phyloP scores from a whole-genome alignment of 805 yeast genomes.

The Cyberlindnera saturnus region DNA sequence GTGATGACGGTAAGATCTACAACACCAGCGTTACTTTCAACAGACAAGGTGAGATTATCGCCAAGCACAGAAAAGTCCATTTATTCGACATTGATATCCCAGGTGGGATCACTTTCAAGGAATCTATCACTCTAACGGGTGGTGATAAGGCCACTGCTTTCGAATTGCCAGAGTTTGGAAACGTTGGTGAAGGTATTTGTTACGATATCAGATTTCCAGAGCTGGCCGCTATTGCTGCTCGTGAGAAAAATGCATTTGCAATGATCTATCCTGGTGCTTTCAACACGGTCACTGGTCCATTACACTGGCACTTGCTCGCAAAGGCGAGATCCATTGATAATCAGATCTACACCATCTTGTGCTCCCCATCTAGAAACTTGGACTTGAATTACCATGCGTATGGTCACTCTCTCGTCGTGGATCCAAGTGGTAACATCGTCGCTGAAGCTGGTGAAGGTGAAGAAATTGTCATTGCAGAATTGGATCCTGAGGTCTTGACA shows the following conservation, averaged over 20 bases:
- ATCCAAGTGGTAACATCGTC: constrained; percentile 55
- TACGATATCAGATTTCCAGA: constrained; percentile 84
- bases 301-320: constrained; percentile 78
- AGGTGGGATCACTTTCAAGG: constrained; percentile 85
- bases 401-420: constrained; percentile 64
- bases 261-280: constrained; percentile 86
- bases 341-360: constrained; percentile 64
- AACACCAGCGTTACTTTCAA: constrained; percentile 74
- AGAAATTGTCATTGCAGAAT: constrained; percentile 66
- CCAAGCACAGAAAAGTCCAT: constrained; percentile 87
- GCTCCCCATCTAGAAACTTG: constrained; percentile 85
- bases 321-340: constrained; percentile 73
- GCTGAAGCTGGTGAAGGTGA: constrained; percentile 81
- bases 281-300: constrained; percentile 82
- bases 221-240: constrained; percentile 64
- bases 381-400: constrained; percentile 53
- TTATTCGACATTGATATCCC: constrained; percentile 92
- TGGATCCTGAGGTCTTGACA: constrained; percentile 55
- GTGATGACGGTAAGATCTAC: constrained; percentile 49
- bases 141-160: constrained; percentile 77
- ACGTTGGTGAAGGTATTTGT: constrained; percentile 80
- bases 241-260: constrained; percentile 59
- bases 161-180: constrained; percentile 32
- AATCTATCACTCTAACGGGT: constrained; percentile 68
- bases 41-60: constrained; percentile 74